Conservation (phyloP, 2,329 filamentous ascomycete genomes). For the Ophiostoma himal-ulmi region DNA sequence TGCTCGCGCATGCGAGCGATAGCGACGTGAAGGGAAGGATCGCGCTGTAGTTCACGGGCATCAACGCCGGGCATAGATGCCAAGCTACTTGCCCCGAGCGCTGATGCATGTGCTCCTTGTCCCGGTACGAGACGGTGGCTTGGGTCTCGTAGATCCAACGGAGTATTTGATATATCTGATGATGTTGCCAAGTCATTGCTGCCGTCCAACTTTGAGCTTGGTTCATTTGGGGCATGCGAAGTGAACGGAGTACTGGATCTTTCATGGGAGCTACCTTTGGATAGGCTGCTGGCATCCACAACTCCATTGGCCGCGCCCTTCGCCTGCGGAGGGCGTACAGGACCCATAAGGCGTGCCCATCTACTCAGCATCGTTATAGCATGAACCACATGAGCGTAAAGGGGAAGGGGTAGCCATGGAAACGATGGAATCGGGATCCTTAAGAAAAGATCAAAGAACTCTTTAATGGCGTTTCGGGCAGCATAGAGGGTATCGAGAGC, state of each 20-base stretch:
- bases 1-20: constrained; percentile 39
- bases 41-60: constrained; percentile 30
- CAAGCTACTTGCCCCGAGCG: background rate
- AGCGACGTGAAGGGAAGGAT: constrained; percentile 38
- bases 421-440: background rate
- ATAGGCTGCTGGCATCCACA: background rate
- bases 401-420: constrained; percentile 39
- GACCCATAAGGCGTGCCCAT: constrained; percentile 44
- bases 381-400: constrained; percentile 45
- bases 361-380: constrained; percentile 46
- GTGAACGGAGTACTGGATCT: background rate
- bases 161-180: background rate
- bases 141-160: constrained; percentile 8
- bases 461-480: constrained; percentile 42
- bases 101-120: constrained; percentile 13
- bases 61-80: constrained; percentile 17
- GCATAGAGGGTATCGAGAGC: constrained; percentile 47
- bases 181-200: background rate
- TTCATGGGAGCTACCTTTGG: background rate
- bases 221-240: background rate
- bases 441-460: constrained; percentile 28
- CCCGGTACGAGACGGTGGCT: constrained; percentile 19
- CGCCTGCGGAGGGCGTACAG: constrained; percentile 1
- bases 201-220: background rate
- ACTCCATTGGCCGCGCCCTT: background rate